Evolutionary conservation across 208 protist genomes (phyloP), one percentile per base, ranked within the genome.

Genomic region (Acanthamoeba royreba): DNA sequence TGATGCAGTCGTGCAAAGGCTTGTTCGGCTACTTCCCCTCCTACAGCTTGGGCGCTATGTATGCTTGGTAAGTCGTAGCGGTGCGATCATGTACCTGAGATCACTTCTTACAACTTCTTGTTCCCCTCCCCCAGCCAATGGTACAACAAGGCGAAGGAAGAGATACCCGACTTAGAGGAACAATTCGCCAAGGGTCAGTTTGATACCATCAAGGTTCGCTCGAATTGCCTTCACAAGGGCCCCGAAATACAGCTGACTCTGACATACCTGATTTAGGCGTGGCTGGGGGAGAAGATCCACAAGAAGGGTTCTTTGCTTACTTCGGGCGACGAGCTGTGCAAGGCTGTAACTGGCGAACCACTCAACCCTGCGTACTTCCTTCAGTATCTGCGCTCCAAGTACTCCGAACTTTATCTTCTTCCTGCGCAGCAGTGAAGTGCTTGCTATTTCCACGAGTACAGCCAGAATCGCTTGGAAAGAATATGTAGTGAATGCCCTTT

Each of bases 21-120:
- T 28, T 86, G 19, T 86, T 55, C 40, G 77, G 77, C 25, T 86
- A 86, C 40, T 86, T 86, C 43, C 77, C 77, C 5, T 86, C 77
- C 4, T 86, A 86, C 77, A 86, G 77, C 46, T 53, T 86, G 46
- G 77, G 77, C 46, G 77, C 77, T n/a, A 86, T 86, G 77, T 86
- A 86, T 55, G 77, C 77, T 42, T 77, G 66, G 66, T 77, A 42
- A 11, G 66, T 66, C 49, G n/a, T n/a, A n/a, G n/a, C n/a, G n/a
- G n/a, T n/a, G n/a, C n/a, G n/a, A n/a, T n/a, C n/a, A n/a, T n/a
- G n/a, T n/a, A n/a, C n/a, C n/a, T 19, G 55, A 17, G 55, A 17
- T 66, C 66, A 42, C 38, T 4, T 11, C 66, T 15, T 38, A 5
- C 33, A 5, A 28, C 9, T 38, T 42, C 4, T 38, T 4, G 9